Conservation (phyloP, 164 flowering plant genomes). For the Echeveria elegans region DNA sequence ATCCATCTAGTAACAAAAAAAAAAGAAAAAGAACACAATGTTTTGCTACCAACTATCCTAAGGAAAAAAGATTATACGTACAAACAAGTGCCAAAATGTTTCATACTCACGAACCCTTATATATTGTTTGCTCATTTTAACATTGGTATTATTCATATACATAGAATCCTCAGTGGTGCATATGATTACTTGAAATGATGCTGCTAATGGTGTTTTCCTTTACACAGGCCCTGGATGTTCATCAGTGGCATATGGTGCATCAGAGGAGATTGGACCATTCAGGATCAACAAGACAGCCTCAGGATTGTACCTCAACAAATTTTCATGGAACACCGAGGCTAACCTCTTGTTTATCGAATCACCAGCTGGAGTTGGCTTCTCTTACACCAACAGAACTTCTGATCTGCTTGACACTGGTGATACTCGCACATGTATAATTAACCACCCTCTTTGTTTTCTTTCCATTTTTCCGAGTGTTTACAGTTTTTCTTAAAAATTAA, state of each 20-base stretch:
- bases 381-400: slow-evolving; percentile 63
- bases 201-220: neutral
- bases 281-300: slow-evolving; percentile 52
- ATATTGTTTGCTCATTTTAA: no score
- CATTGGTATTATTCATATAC: no score
- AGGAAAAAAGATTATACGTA: no score
- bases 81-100: no score
- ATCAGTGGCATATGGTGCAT: slow-evolving; percentile 88
- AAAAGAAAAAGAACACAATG: no score
- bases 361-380: slow-evolving; percentile 95
- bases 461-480: neutral
- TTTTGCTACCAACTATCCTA: no score
- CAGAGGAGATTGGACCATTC: slow-evolving; percentile 90
- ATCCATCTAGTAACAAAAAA: no score
- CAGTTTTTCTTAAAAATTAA: neutral
- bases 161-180: no score
- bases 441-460: neutral
- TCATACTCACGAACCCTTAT: no score
- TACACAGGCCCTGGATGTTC: slow-evolving; percentile 49
- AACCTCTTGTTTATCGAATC: slow-evolving; percentile 77
- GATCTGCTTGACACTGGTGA: slow-evolving; percentile 75
- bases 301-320: slow-evolving; percentile 57
- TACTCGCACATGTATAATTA: slow-evolving; percentile 51
- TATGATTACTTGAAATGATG: no score
- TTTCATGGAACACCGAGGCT: slow-evolving; percentile 74